Percentiles rank a stretch among this genome's conserved stretches.
Conservation (phyloP, 169 alveolate species). For the Neospora caninum region DNA sequence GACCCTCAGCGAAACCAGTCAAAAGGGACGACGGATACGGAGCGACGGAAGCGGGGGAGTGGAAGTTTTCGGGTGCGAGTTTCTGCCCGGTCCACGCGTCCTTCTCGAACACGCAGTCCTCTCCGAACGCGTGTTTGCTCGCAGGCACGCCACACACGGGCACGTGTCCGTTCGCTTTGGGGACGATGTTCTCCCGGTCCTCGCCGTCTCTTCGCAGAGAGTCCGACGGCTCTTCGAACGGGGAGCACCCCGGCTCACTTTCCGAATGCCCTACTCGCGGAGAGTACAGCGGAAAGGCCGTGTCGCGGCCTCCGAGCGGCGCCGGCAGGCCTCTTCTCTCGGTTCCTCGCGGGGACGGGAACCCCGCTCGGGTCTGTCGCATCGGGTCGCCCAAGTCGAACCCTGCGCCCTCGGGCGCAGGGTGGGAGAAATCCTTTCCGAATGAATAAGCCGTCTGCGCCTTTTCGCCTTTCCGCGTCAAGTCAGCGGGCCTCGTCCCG, state of each 20-base stretch:
- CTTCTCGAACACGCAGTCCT: too few relatives aligned
- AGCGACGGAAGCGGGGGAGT: background rate
- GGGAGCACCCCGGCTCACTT: background rate
- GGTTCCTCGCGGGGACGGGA: background rate
- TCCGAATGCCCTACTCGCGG: background rate
- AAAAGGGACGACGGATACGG: background rate
- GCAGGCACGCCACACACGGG: too few relatives aligned
- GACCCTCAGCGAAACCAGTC: background rate
- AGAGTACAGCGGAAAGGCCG: background rate
- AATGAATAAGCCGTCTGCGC: too few relatives aligned
- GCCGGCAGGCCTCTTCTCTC: background rate
- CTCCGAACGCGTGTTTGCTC: background rate
- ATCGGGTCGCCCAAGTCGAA: background rate
- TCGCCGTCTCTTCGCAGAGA: background rate
- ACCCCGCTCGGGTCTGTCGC: background rate
- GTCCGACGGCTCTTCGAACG: background rate
- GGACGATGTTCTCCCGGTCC: background rate
- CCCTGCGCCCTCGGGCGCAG: too few relatives aligned
- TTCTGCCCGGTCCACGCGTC: background rate
- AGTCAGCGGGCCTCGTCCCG: too few relatives aligned
- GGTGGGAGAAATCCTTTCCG: background rate
- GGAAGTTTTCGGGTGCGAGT: background rate
- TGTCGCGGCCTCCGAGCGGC: background rate
- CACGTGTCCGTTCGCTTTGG: background rate
- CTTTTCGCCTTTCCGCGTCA: too few relatives aligned